Base-by-base conservation (phyloP, 306 rosid species). In the Cicer judaicum region DNA sequence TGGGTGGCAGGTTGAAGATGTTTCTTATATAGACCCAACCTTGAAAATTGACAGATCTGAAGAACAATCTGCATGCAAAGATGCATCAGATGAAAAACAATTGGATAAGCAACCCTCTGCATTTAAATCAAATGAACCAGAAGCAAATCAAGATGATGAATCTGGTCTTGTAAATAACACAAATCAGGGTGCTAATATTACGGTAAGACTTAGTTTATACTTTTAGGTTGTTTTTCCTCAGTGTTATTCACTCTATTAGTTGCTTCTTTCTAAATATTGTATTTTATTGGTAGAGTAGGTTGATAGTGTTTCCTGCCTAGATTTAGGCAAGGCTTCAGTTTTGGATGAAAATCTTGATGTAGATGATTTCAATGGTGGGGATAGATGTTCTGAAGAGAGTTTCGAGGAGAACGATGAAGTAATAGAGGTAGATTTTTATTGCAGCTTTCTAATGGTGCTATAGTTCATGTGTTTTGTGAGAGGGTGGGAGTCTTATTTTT, bases 1-100 rank as follows among this genome's bases (percentile, higher is more conserved):
- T 81, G 73, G 56, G 75, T 81, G 87, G 74, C 85, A 93, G 98
- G 96, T 93, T 79, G 97, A 93, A 79, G 79, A 48, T 69, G 64
- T 93, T 84, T 88, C 91, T 84, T 88, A 73, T 75, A 60, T 91
- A 71, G 87, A 79, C 78, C 77, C 88, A 74, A 82, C 72, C 55
- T 69, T 75, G 43, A 81, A 68, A 78, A 69, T 52, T 29, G 81
- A 76, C 68, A 78, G 34, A 64, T 41, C 47, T 78, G 82, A 77
- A 73, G 81, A 73, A 78, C 79, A 76, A 74, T 64, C 80, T 62
- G 61, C 76, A 52, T 72, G 19, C 47, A 53, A 55, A 69, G 78
- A 71, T 66, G 70, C 75, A 64, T 73, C 50, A 34, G 19, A 41
- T 56, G 75, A 48, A 65, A 55, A 60, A 49, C 82, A 46, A 21